A percentile compares a stretch with the other conserved stretches of the same genome.
phyloP scores from a whole-genome alignment of 139 green algal species.

The Chlorella sp. region DNA sequence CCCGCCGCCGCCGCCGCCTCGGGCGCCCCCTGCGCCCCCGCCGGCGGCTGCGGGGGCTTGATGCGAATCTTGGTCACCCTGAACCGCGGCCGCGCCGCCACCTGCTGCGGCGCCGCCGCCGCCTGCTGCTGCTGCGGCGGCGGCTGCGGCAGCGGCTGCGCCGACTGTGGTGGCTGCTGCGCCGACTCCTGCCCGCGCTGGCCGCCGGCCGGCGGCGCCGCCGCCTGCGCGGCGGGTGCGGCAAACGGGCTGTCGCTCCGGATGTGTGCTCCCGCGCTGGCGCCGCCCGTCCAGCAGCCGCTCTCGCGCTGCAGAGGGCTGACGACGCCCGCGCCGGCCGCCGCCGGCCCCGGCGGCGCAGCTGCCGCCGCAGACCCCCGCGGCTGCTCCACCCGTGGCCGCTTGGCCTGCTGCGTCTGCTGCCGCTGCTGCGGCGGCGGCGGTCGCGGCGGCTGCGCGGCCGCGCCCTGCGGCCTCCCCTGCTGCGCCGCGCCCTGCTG shows the following conservation, averaged over 20 bases:
- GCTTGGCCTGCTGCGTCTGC: background rate
- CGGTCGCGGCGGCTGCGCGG: background rate
- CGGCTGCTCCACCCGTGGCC: background rate
- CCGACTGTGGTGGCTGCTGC: background rate
- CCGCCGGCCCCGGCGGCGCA: no score
- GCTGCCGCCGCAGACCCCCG: no score
- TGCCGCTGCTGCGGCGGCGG: background rate
- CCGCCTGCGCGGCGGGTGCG: no score
- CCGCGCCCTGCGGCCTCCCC: background rate
- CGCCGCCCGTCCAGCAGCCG: no score
- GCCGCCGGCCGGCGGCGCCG: no score
- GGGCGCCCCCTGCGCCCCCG: background rate
- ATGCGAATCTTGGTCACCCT: slow-evolving; percentile 4
- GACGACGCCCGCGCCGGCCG: no score
- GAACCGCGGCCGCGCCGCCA: slow-evolving; percentile 2
- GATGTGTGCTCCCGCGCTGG: no score
- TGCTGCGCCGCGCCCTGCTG: background rate
- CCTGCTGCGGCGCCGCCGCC: background rate
- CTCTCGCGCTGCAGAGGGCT: no score
- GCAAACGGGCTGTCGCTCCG: no score
- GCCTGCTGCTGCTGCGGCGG: background rate
- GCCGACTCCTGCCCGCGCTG: background rate
- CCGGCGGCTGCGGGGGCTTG: background rate
- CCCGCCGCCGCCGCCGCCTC: background rate
- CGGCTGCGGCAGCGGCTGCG: background rate